Conservation (phyloP, 305 asterid species). For the Fraxinus platypoda region DNA sequence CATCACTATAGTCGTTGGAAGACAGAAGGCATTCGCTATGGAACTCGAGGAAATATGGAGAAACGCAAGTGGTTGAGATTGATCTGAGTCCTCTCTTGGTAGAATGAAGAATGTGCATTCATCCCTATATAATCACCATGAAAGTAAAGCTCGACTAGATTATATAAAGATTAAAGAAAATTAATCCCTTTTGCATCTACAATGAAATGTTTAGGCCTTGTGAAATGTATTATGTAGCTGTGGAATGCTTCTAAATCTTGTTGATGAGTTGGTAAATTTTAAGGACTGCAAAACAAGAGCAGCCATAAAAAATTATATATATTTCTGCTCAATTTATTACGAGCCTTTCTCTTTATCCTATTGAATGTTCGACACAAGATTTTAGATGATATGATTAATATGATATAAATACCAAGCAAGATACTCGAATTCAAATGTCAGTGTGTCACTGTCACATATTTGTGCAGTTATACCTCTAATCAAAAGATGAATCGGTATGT, state of each 20-base stretch:
- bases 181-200: conserved; percentile 18
- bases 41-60: conserved; percentile 89
- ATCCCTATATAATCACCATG: neutral
- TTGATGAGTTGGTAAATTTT: neutral
- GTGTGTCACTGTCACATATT: neutral
- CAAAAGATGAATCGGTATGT: too few species aligned
- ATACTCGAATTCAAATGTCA: neutral
- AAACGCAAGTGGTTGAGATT: conserved; percentile 34
- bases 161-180: conserved; percentile 16
- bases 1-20: conserved; percentile 89
- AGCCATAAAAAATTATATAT: neutral
- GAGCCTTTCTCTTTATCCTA: neutral
- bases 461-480: neutral
- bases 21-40: conserved; percentile 72
- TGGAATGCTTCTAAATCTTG: neutral
- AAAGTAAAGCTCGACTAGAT: conserved; percentile 18
- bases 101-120: neutral
- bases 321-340: neutral
- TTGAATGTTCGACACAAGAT: neutral
- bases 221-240: conserved; percentile 11
- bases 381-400: too few species aligned
- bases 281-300: neutral
- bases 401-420: neutral
- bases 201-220: conserved; percentile 19
- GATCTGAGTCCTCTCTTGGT: neutral